phyloP scores from a whole-genome alignment of 1,284 basidiomycete species.

The Leccinum glutinopallens region DNA sequence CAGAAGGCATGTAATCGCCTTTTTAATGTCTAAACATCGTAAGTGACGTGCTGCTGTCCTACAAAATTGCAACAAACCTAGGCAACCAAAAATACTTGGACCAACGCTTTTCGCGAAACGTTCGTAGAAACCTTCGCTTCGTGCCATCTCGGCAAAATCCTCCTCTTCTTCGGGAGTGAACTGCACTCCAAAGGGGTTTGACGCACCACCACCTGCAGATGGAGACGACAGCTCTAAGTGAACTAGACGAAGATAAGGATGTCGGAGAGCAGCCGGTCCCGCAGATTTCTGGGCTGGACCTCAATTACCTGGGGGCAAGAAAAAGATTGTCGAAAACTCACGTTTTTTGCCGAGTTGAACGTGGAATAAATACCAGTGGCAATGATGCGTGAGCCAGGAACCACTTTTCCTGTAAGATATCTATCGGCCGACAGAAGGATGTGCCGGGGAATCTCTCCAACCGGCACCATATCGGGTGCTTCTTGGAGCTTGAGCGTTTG shows the following conservation, averaged over 20 bases:
- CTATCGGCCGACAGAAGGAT: constrained; percentile 93
- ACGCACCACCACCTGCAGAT: constrained; percentile 62
- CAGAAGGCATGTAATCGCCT: constrained; percentile 91
- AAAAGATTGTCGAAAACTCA: constrained; percentile 39
- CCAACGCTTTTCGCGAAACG: constrained; percentile 93
- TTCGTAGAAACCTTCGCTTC: constrained; percentile 91
- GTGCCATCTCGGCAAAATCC: constrained; percentile 88
- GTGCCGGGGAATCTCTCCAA: constrained; percentile 96
- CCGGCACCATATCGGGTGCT: constrained; percentile 99
- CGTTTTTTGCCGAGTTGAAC: constrained; percentile 84
- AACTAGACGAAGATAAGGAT: constrained; percentile 92
- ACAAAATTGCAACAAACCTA: constrained; percentile 56
- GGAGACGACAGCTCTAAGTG: constrained; percentile 90
- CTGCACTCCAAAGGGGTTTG: constrained; percentile 79
- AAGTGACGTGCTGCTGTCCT: constrained; percentile 3
- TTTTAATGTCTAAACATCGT: constrained; percentile 85
- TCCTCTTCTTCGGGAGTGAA: constrained; percentile 98
- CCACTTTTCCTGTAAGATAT: constrained; percentile 87
- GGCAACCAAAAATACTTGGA: constrained; percentile 95
- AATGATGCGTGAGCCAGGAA: constrained; percentile 93
- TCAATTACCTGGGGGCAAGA: constrained; percentile 10
- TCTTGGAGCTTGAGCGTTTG: constrained; percentile 98
- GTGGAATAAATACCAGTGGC: constrained; percentile 98
- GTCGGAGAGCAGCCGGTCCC: constrained; percentile 83
- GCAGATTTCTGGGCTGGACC: constrained; percentile 62